Conservation (phyloP, 257 asterid species). For the Ballota nigra region DNA sequence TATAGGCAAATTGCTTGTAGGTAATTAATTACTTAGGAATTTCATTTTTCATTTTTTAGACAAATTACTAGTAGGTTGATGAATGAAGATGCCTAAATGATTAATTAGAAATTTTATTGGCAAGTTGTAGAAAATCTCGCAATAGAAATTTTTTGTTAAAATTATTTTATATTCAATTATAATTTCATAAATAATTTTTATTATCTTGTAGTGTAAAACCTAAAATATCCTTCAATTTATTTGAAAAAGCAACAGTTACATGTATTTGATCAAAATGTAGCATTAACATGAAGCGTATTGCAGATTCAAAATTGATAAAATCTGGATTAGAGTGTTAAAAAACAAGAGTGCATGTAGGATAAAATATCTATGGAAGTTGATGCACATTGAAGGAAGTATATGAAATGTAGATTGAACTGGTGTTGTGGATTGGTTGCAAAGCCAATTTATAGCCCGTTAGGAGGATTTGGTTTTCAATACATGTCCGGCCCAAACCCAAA, state of each 20-base stretch:
- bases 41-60: too few species aligned
- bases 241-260: neutral
- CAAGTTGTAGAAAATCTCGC: too few species aligned
- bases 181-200: too few species aligned
- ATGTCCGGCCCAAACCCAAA: constrained; percentile 9
- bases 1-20: too few species aligned
- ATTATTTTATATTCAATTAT: too few species aligned
- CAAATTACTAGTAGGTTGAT: too few species aligned
- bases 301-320: constrained; percentile 39
- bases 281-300: neutral
- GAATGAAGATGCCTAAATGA: too few species aligned
- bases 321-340: constrained; percentile 48
- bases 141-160: too few species aligned
- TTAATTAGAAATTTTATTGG: too few species aligned
- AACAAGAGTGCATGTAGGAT: constrained; percentile 31
- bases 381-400: constrained; percentile 52
- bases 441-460: constrained; percentile 42
- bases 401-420: constrained; percentile 52
- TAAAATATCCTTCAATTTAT: neutral
- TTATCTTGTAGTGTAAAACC: too few species aligned
- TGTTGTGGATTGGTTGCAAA: constrained; percentile 37
- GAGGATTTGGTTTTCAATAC: constrained; percentile 30
- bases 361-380: constrained; percentile 24
- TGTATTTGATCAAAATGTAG: neutral
- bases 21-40: too few species aligned